These are phyloP conservation scores for Aspergillus sp. DNA, from an alignment of 2,329 filamentous ascomycete species.

Conservation along the genomic window DNA sequence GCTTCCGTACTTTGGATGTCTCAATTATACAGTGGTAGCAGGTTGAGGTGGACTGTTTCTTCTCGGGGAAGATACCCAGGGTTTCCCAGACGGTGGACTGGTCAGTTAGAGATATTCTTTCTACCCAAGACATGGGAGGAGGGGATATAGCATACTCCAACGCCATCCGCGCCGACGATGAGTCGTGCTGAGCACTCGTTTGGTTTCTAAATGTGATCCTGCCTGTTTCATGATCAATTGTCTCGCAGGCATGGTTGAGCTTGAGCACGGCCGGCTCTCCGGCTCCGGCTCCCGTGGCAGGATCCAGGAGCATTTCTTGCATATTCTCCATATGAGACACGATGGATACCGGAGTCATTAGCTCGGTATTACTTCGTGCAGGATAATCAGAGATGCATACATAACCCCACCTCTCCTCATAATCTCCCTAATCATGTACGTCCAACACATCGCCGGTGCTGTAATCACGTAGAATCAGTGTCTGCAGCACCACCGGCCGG, in stretches of 20 bases:
- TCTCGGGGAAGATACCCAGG: conserved; percentile 24
- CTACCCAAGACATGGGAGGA: not conserved
- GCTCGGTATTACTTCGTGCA: not conserved
- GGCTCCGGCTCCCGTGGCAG: conserved; percentile 15
- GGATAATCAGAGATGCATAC: conserved; percentile 1
- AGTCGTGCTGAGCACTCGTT: conserved; percentile 10
- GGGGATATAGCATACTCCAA: conserved; percentile 12
- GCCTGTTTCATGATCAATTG: conserved; percentile 13
- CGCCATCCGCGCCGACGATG: conserved; percentile 19
- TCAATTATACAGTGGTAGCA: conserved; percentile 24
- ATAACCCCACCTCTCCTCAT: conserved; percentile 17
- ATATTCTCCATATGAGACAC: conserved; percentile 22
- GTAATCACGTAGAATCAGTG: conserved; percentile 26
- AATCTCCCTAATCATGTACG: conserved; percentile 20
- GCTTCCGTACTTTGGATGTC: conserved; percentile 14
- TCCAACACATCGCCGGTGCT: conserved; percentile 16
- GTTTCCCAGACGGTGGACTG: conserved; percentile 14
- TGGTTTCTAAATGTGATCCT: conserved; percentile 15
- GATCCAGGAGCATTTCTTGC: conserved; percentile 17
- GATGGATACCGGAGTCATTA: conserved; percentile 15
- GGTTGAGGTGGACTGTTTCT: conserved; percentile 29
- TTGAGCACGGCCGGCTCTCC: conserved; percentile 11
- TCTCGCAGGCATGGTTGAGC: conserved; percentile 14
- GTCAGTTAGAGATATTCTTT: not conserved
- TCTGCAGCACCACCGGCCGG: conserved; percentile 19